Evolutionary conservation across 257 asterid genomes (phyloP), one percentile per base, ranked within the genome.

Genomic region (Jacaranda copaia): DNA sequence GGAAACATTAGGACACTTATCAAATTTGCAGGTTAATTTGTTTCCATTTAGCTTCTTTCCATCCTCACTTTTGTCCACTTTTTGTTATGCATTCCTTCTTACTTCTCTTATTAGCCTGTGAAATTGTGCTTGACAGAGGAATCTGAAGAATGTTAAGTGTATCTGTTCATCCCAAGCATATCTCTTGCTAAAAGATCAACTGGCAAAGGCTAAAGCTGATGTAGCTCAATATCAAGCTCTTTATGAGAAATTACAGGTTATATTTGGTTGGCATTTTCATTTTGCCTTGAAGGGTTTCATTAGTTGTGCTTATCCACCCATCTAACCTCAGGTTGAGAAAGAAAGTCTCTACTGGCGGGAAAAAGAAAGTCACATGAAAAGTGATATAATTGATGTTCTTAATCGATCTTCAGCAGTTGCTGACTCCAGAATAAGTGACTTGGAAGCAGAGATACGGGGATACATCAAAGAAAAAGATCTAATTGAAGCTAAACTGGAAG

Each of bases 171-270:
- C 97, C 82, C 90, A 74, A 84, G 87, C 98, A 74, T 96, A 88
- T 85, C 82, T 75, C 79, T 78, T 84, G 78, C 84, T 93, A 57
- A 89, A 87, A 82, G 97, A 93, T 84, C 97, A 93, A 87, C 87
- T 93, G 77, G 80, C 69, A 10, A 96, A 90, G 83, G 91, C 96
- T 81, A 93, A 92, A 85, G 89, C 87, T 67, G 92, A 88, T 75
- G 85, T 88, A 45, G 77, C 75, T 63, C 92, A 87, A 58, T 91
- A 90, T 84, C 99, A 88, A 86, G 85, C 89, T 66, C 87, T 90
- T 64, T 88, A 85, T 51, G 97, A 92, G 88, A 92, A 93, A 89
- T 85, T 96, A 76, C 99, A 96, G 99, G 99, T 95, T 84, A 87
- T 80, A 70, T 76, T 70, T 76, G 80, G 81, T 81, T 72, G 84